These are phyloP conservation scores for Tetrahymena malaccensis DNA, from an alignment of 73 alveolate species.

Conservation along the genomic window DNA sequence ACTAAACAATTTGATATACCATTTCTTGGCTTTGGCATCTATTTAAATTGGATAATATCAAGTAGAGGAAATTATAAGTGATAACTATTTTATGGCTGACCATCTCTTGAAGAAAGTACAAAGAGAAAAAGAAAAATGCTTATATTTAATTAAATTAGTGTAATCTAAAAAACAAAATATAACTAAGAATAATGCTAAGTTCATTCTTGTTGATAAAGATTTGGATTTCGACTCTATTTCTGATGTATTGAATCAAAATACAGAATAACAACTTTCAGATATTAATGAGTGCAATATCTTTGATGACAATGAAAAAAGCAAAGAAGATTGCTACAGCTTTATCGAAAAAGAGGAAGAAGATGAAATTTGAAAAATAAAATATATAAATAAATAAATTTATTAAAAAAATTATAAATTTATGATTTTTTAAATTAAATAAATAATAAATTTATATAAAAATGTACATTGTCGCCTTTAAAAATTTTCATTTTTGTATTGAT, in stretches of 20 bases:
- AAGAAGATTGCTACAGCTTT: neutral
- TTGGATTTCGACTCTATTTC: neutral
- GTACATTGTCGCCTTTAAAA: too few species aligned
- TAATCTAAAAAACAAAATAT: neutral
- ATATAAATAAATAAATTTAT: neutral
- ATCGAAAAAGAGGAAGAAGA: neutral
- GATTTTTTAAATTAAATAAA: neutral
- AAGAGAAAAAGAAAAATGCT: neutral
- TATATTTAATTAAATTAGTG: neutral
- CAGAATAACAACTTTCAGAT: neutral
- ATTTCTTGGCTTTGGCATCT: neutral
- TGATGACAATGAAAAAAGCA: neutral
- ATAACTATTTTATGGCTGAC: neutral
- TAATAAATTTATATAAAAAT: too few species aligned
- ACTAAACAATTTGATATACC: neutral
- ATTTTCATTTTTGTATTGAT: too few species aligned
- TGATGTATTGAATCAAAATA: neutral
- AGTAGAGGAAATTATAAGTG: neutral
- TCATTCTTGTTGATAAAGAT: neutral
- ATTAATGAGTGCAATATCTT: neutral
- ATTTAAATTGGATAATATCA: neutral
- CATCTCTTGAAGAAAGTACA: neutral
- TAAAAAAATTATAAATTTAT: neutral
- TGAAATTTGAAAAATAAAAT: neutral
- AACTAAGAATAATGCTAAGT: neutral